These are phyloP conservation scores for Hebeloma cylindrosporum DNA, from an alignment of 768 basidiomycete species.

Conservation along the genomic window DNA sequence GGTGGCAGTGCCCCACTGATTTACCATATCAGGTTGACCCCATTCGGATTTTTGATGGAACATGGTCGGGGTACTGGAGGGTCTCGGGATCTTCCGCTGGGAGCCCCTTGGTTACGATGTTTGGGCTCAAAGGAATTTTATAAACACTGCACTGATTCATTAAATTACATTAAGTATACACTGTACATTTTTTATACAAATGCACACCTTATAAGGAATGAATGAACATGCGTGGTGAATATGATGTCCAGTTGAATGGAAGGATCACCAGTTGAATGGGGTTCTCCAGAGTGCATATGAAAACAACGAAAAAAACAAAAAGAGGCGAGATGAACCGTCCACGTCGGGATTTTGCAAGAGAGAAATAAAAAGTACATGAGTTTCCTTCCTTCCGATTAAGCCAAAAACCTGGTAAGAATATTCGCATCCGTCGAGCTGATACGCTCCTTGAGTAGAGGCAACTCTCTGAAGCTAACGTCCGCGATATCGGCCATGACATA, in stretches of 20 bases:
- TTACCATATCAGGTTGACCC: too few relatives aligned
- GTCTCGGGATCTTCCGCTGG: too few relatives aligned
- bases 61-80: too few relatives aligned
- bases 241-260: constrained; percentile 53
- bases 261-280: constrained; percentile 37
- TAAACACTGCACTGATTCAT: constrained; percentile 17
- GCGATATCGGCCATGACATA: constrained; percentile 98
- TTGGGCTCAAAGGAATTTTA: too few relatives aligned
- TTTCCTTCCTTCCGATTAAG: constrained; percentile 32
- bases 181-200: constrained; percentile 25
- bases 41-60: too few relatives aligned
- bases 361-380: constrained; percentile 5
- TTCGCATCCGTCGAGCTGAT: constrained; percentile 83
- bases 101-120: too few relatives aligned
- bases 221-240: constrained; percentile 12
- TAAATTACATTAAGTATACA: constrained; percentile 18
- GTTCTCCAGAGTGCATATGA: constrained; percentile 21
- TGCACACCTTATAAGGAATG: constrained; percentile 19
- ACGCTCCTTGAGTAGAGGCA: constrained; percentile 72
- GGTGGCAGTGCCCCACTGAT: too few relatives aligned
- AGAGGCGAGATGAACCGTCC: constrained; percentile 34
- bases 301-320: constrained; percentile 19
- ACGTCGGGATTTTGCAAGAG: constrained; percentile 27
- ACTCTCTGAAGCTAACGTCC: constrained; percentile 78
- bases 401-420: constrained; percentile 86